These are phyloP conservation scores for Canna indica DNA, from an alignment of 176 grass and related monocot genomes.

Conservation along the genomic window DNA sequence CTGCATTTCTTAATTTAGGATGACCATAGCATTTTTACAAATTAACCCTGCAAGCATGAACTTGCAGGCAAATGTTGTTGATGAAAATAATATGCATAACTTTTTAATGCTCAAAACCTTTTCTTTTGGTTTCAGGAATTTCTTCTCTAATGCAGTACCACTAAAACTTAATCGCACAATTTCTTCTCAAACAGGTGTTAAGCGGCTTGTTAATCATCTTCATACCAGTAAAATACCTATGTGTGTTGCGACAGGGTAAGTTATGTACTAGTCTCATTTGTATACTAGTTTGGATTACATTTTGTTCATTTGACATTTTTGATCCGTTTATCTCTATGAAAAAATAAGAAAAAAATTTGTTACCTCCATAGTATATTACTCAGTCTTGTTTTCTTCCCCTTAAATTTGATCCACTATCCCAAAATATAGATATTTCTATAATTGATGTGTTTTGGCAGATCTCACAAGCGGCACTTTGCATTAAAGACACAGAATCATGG, in stretches of 20 bases:
- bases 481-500: slow-evolving; percentile 87
- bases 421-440: not conserved
- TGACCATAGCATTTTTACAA: not conserved
- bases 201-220: slow-evolving; percentile 63
- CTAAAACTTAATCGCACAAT: not conserved
- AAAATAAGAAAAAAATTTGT: not conserved
- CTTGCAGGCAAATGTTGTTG: not conserved
- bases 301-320: not conserved
- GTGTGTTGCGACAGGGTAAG: slow-evolving; percentile 76
- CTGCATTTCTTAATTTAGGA: not conserved
- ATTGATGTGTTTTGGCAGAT: slow-evolving; percentile 36
- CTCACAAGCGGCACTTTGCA: slow-evolving; percentile 64
- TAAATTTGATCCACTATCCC: not conserved
- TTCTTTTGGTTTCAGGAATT: not conserved
- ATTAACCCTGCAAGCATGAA: not conserved
- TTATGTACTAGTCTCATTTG: not conserved
- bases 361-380: not conserved
- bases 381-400: not conserved
- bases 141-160: not conserved
- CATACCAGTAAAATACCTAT: slow-evolving; percentile 59
- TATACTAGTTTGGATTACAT: not conserved
- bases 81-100: not conserved
- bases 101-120: not conserved
- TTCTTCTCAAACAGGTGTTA: slow-evolving; percentile 40
- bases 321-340: not conserved